A percentile compares a stretch with the other conserved stretches of the same genome.
phyloP scores from a whole-genome alignment of 2,329 filamentous ascomycete genomes.

The Colletotrichum endophyticum region DNA sequence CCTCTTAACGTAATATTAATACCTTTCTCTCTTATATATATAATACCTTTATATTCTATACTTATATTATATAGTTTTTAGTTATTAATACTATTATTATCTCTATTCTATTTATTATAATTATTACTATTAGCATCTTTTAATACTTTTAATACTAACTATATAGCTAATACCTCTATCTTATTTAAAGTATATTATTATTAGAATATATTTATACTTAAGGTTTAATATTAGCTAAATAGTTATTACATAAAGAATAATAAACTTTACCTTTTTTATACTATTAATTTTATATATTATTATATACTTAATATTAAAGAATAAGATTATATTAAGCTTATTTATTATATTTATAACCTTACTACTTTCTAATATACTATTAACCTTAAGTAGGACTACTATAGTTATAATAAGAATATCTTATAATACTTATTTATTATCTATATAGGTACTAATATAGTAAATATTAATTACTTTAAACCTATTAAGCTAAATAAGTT shows the following conservation, averaged over 20 bases:
- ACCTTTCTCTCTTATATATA: background rate
- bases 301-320: background rate
- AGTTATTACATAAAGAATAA: background rate
- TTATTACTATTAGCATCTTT: background rate
- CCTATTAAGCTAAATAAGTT: background rate
- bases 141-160: background rate
- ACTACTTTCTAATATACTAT: background rate
- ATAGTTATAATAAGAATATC: background rate
- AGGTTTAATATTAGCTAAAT: background rate
- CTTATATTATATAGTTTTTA: background rate
- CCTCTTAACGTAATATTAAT: background rate
- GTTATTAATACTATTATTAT: too few species aligned
- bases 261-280: background rate
- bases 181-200: too few species aligned
- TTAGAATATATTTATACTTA: too few species aligned
- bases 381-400: background rate
- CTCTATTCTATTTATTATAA: too few species aligned
- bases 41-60: background rate
- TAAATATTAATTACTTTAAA: background rate
- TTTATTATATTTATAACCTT: background rate
- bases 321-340: background rate
- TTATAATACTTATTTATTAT: background rate
- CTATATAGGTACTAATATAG: background rate
- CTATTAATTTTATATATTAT: background rate
- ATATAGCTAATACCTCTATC: too few species aligned